Percentiles rank a stretch among this genome's conserved stretches.
These are phyloP conservation scores for Diaporthe capsici DNA, from an alignment of 2,329 filamentous ascomycete species.

Conservation along the genomic window DNA sequence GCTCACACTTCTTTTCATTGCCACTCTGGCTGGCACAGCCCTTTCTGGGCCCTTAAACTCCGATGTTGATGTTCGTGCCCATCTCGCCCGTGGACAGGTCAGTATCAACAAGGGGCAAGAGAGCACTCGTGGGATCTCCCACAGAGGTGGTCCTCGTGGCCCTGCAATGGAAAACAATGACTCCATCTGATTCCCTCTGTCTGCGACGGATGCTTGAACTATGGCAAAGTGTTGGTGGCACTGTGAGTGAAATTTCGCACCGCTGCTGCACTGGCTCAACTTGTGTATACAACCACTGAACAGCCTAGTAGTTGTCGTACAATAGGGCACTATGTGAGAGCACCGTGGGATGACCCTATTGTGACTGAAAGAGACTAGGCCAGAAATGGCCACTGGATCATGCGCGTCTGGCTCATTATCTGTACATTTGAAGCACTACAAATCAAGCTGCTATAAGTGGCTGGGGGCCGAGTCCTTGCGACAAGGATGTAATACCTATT, in stretches of 20 bases:
- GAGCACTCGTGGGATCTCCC: background rate
- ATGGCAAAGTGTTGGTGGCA: background rate
- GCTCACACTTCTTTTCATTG: background rate
- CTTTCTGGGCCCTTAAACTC: conserved; percentile 10
- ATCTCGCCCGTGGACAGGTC: conserved; percentile 9
- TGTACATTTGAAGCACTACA: background rate
- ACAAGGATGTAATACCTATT: background rate
- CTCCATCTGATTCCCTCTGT: background rate
- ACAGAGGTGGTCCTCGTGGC: background rate
- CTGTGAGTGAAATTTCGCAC: background rate
- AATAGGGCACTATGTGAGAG: background rate
- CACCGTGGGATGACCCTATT: too few relatives aligned
- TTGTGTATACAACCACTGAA: background rate
- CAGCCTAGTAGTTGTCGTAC: background rate
- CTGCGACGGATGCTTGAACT: background rate
- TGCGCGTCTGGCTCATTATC: too few relatives aligned
- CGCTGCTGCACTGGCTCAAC: background rate
- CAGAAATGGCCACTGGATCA: background rate
- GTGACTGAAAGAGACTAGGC: background rate
- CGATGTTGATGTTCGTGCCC: conserved; percentile 14
- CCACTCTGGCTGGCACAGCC: conserved; percentile 12
- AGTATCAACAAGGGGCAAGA: conserved; percentile 15
- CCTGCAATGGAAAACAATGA: background rate
- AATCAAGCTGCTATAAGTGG: too few relatives aligned
- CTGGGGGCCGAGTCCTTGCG: too few relatives aligned